Percentiles rank a stretch among this genome's conserved stretches.
Evolutionary conservation across 78 protist genomes (phyloP).

Genomic region (Dictyostelium firmibasis): DNA sequence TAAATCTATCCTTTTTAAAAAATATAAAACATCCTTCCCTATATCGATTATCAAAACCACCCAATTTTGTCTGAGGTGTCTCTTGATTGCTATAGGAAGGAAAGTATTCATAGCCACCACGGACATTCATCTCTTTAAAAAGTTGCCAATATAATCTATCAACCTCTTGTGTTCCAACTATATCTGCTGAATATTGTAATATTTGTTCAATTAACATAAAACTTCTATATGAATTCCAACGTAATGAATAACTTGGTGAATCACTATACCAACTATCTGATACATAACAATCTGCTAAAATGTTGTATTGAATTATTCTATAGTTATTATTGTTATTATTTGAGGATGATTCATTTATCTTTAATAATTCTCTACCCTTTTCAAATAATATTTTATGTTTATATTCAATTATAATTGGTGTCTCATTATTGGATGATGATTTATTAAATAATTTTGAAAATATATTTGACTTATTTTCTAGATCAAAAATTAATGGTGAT

Average conservation of each 20-base stretch:
- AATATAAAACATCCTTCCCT: slow-evolving; percentile 25
- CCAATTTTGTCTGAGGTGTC: not conserved
- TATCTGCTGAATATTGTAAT: slow-evolving; percentile 17
- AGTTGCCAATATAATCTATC: slow-evolving; percentile 7
- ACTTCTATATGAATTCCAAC: slow-evolving; percentile 1
- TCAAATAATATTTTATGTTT: not conserved
- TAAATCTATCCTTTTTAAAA: not conserved
- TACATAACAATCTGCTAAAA: slow-evolving; percentile 36
- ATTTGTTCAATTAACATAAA: slow-evolving; percentile 1
- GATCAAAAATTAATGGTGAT: not conserved
- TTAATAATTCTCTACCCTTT: not conserved
- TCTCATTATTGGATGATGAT: not conserved
- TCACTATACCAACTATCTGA: not conserved
- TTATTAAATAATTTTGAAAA: not conserved
- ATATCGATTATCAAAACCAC: not conserved
- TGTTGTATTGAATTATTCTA: slow-evolving; percentile 14
- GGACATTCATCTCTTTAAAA: not conserved
- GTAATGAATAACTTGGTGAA: slow-evolving; percentile 14
- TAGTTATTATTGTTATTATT: not conserved
- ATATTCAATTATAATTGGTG: not conserved
- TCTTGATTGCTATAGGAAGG: not conserved
- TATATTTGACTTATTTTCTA: not conserved
- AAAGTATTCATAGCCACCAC: slow-evolving; percentile 10
- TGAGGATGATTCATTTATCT: not conserved
- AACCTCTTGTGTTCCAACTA: slow-evolving; percentile 41